phyloP scores from a whole-genome alignment of 352 stramenopile species.

The Pythium insidiosum region DNA sequence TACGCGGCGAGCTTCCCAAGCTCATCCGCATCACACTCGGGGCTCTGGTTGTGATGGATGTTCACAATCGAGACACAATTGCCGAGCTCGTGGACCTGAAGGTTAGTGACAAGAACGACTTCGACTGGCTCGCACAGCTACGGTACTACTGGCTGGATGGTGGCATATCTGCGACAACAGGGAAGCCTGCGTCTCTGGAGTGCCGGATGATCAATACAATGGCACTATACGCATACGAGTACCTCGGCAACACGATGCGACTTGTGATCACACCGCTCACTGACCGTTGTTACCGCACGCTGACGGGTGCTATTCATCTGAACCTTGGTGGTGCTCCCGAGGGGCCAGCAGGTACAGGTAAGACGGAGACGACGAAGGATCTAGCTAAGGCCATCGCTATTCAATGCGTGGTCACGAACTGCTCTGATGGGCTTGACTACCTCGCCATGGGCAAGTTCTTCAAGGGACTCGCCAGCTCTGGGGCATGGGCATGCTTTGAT shows the following conservation, averaged over 20 bases:
- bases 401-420: conserved; percentile 95
- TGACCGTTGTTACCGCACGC: conserved; percentile 91
- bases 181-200: conserved; percentile 79
- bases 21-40: conserved; percentile 87
- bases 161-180: conserved; percentile 74
- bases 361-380: conserved; percentile 94
- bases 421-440: conserved; percentile 89
- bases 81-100: conserved; percentile 83
- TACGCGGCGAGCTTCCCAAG: conserved; percentile 90
- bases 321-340: conserved; percentile 90
- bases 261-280: conserved; percentile 94
- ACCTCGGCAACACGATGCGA: conserved; percentile 90
- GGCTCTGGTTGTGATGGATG: conserved; percentile 93
- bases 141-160: conserved; percentile 90
- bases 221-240: conserved; percentile 89
- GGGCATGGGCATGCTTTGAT: conserved; percentile 93
- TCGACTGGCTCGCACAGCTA: conserved; percentile 92
- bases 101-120: conserved; percentile 77
- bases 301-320: conserved; percentile 92
- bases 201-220: conserved; percentile 93
- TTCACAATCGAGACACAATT: conserved; percentile 93
- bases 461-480: conserved; percentile 89
- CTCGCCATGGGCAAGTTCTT: conserved; percentile 95
- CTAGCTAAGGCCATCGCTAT: conserved; percentile 92
- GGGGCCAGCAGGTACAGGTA: conserved; percentile 90